Base-by-base conservation (phyloP, 768 basidiomycete species). In the Rhodocollybia butyracea region DNA sequence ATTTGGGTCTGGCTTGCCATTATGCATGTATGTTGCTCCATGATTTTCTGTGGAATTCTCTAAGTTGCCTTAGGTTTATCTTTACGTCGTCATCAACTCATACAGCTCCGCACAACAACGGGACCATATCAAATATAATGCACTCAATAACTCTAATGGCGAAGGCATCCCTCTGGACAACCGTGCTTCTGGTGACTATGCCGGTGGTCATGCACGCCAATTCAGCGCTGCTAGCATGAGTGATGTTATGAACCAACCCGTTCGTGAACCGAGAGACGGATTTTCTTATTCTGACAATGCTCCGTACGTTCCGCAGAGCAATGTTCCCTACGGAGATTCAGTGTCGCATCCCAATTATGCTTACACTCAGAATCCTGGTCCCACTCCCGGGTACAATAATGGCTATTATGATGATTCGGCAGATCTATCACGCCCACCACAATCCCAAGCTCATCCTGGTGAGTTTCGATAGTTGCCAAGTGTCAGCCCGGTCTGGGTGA, bases 51-150 rank as follows among this genome's bases (percentile, higher is more conserved):
- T 15, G 32, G 22, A 22, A 55, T 15, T 51, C 54, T 45, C 30
- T 51, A n/a, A n/a, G n/a, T n/a, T n/a, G n/a, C n/a, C n/a, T n/a
- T n/a, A 90, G 91, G 60, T 71, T 24, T 76, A 80, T 63, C 67
- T 81, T 34, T 78, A 73, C 58, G 47, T 76, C 38, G 68, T 78
- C 26, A 55, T 76, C 43, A 70, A 71, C 8, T 84, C 85, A 2
- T 97, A 94, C 68, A 81, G 86, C 26, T 70, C 74, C 17, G 77
- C 81, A 12, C 94, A 96, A 68, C 84, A 83, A 29, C 76, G 74
- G n/a, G 92, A 94, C 63, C 91, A 93, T 66, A 81, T 81, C 59
- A 85, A 88, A 63, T 94, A 91, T 64, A 85, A 88, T 63, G 81
- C 83, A 24, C 76, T 91, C 55, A 84, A 85, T 65, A 85, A 86